Conservation (phyloP, 2,329 filamentous ascomycete species). For the Fusarium praegraminearum region DNA sequence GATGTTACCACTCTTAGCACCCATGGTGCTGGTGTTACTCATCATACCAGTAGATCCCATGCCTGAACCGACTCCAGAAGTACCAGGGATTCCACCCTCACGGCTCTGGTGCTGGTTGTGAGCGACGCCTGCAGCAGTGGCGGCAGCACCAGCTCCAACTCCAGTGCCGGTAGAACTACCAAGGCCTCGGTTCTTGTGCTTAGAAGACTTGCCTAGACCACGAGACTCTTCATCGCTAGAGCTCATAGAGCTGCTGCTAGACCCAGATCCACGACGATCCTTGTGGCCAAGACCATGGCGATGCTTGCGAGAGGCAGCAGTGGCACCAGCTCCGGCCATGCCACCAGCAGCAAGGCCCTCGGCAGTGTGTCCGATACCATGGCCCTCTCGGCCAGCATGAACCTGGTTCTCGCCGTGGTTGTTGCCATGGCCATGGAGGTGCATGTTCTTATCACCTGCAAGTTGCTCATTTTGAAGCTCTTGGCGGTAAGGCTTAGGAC, state of each 20-base stretch:
- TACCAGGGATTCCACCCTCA: slow-evolving; percentile 6
- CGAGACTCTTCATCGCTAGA: slow-evolving; percentile 37
- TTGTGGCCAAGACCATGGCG: slow-evolving; percentile 25
- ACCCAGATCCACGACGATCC: slow-evolving; percentile 25
- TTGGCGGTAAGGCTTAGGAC: slow-evolving; percentile 58
- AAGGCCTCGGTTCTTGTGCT: slow-evolving; percentile 30
- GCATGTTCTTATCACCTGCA: slow-evolving; percentile 34
- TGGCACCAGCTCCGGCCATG: slow-evolving; percentile 27
- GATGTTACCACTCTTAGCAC: background rate
- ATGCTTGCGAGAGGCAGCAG: slow-evolving; percentile 25
- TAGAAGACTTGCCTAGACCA: slow-evolving; percentile 26
- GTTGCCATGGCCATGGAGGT: slow-evolving; percentile 28
- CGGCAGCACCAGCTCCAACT: slow-evolving; percentile 15
- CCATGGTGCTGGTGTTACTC: slow-evolving; percentile 1
- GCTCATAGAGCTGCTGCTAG: slow-evolving; percentile 25
- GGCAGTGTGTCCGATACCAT: slow-evolving; percentile 6
- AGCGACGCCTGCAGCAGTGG: slow-evolving; percentile 17
- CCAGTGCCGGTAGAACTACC: slow-evolving; percentile 10
- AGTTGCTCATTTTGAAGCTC: slow-evolving; percentile 24
- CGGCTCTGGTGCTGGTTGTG: slow-evolving; percentile 33
- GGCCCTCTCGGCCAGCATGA: slow-evolving; percentile 10
- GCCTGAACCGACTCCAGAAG: slow-evolving; percentile 6
- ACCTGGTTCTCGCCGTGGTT: slow-evolving; percentile 33
- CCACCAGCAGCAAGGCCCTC: slow-evolving; percentile 27
- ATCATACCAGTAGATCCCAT: slow-evolving; percentile 7